Evolutionary conservation across 2,329 filamentous ascomycete genomes (phyloP).

Genomic region (Didymella keratinophila): DNA sequence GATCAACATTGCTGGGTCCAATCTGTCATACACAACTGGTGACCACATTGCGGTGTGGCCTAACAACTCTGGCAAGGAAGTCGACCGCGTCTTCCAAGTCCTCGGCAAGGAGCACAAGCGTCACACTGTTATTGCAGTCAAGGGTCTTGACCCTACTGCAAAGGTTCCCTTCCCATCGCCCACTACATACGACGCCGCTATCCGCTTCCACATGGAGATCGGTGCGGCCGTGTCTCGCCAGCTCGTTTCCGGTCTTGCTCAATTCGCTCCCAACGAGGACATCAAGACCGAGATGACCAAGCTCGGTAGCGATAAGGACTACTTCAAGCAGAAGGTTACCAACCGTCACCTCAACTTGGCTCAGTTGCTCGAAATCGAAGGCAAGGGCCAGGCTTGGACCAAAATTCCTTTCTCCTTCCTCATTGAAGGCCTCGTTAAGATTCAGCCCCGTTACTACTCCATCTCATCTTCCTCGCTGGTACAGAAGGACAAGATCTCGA

Average conservation of each 20-base stretch:
- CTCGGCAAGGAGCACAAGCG: slow-evolving; percentile 79
- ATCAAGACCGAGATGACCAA: slow-evolving; percentile 88
- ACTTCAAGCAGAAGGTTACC: slow-evolving; percentile 87
- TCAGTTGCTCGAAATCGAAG: slow-evolving; percentile 77
- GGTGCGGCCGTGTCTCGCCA: slow-evolving; percentile 95
- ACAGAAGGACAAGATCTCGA: slow-evolving; percentile 92
- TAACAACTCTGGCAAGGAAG: slow-evolving; percentile 90
- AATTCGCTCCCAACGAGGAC: slow-evolving; percentile 86
- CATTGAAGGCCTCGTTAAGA: slow-evolving; percentile 91
- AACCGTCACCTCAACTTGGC: slow-evolving; percentile 88
- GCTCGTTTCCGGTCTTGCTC: slow-evolving; percentile 84
- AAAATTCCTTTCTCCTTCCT: slow-evolving; percentile 92
- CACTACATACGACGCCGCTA: slow-evolving; percentile 92
- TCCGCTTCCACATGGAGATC: slow-evolving; percentile 96
- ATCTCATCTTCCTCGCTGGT: slow-evolving; percentile 97
- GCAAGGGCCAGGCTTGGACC: slow-evolving; percentile 78
- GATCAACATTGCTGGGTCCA: slow-evolving; percentile 87
- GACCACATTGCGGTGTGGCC: slow-evolving; percentile 99
- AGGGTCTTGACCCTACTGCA: slow-evolving; percentile 90
- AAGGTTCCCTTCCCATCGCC: slow-evolving; percentile 98
- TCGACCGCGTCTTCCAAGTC: slow-evolving; percentile 85
- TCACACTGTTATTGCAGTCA: slow-evolving; percentile 83
- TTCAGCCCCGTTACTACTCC: slow-evolving; percentile 98
- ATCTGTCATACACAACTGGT: slow-evolving; percentile 91
- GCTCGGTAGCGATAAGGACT: slow-evolving; percentile 91